Percentiles rank a stretch among this genome's conserved stretches.
Evolutionary conservation across 768 basidiomycete genomes (phyloP).

Genomic region (Multifurca ochricompacta): DNA sequence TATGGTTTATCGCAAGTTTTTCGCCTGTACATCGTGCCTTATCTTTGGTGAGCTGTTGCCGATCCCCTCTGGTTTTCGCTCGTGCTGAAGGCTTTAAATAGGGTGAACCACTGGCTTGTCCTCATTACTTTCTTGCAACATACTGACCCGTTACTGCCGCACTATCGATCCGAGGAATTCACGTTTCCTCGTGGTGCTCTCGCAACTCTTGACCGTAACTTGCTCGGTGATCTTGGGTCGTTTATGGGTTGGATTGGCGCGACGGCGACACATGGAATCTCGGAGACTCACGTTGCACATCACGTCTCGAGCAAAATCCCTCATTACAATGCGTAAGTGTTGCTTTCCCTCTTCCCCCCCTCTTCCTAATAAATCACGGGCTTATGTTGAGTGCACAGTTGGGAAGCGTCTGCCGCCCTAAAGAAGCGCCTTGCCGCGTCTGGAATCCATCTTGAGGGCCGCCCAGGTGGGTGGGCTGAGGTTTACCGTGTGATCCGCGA

Average conservation of each 20-base stretch:
- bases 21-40: slow-evolving; percentile 78
- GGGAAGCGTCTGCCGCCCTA: slow-evolving; percentile 86
- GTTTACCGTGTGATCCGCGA: slow-evolving; percentile 67
- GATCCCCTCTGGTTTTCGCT: no score
- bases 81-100: slow-evolving; percentile 22
- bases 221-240: slow-evolving; percentile 70
- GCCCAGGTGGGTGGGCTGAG: slow-evolving; percentile 75
- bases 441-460: slow-evolving; percentile 58
- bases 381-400: slow-evolving; percentile 34
- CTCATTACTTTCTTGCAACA: slow-evolving; percentile 97
- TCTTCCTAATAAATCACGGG: background rate
- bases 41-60: slow-evolving; percentile 53
- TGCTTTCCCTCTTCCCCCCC: background rate
- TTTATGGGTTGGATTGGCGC: slow-evolving; percentile 83
- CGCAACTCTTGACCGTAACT: slow-evolving; percentile 78
- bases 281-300: slow-evolving; percentile 89
- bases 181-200: slow-evolving; percentile 93
- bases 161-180: slow-evolving; percentile 85
- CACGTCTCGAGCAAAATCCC: slow-evolving; percentile 95
- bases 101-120: slow-evolving; percentile 93
- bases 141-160: slow-evolving; percentile 90
- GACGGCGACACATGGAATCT: slow-evolving; percentile 83
- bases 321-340: slow-evolving; percentile 73
- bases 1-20: slow-evolving; percentile 68
- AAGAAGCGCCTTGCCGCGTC: slow-evolving; percentile 59